Evolutionary conservation across 1,284 basidiomycete genomes (phyloP).

Genomic region (Apiotrichum siamense): DNA sequence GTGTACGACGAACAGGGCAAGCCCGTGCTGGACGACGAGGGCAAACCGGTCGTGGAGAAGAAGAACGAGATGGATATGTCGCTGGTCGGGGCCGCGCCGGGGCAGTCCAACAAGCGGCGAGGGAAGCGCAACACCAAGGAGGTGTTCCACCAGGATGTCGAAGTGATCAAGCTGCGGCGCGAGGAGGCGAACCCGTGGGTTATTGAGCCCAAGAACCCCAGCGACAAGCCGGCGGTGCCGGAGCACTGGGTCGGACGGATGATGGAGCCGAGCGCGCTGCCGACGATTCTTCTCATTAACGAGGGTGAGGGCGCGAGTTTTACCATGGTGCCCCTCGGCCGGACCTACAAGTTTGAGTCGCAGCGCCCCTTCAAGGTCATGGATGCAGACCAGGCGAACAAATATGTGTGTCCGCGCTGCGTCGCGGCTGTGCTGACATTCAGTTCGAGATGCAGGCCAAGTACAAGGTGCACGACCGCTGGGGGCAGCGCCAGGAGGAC

Average conservation of each 20-base stretch:
- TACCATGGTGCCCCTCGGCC: constrained; percentile 36
- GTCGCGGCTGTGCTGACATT: neutral
- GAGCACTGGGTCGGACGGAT: constrained; percentile 43
- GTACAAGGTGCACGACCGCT: constrained; percentile 37
- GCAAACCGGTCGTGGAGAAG: constrained; percentile 33
- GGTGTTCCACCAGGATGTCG: constrained; percentile 39
- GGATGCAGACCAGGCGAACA: constrained; percentile 41
- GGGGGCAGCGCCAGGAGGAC: constrained; percentile 31
- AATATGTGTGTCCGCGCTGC: constrained; percentile 23
- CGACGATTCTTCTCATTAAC: constrained; percentile 37
- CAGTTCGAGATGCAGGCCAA: constrained; percentile 41
- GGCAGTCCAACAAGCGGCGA: constrained; percentile 14
- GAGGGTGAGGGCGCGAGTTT: constrained; percentile 32
- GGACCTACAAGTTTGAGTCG: constrained; percentile 41
- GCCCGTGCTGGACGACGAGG: constrained; percentile 34
- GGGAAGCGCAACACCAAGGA: constrained; percentile 32
- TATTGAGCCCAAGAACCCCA: constrained; percentile 31
- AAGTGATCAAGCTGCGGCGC: constrained; percentile 35
- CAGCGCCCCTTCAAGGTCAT: constrained; percentile 40
- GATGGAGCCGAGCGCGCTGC: constrained; percentile 26
- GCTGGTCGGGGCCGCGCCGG: constrained; percentile 31
- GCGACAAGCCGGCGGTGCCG: constrained; percentile 10
- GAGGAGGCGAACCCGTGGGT: constrained; percentile 45
- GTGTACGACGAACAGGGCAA: constrained; percentile 38
- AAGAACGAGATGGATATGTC: constrained; percentile 33